phyloP scores from a whole-genome alignment of 768 basidiomycete species.

The Boletus barrowsii region DNA sequence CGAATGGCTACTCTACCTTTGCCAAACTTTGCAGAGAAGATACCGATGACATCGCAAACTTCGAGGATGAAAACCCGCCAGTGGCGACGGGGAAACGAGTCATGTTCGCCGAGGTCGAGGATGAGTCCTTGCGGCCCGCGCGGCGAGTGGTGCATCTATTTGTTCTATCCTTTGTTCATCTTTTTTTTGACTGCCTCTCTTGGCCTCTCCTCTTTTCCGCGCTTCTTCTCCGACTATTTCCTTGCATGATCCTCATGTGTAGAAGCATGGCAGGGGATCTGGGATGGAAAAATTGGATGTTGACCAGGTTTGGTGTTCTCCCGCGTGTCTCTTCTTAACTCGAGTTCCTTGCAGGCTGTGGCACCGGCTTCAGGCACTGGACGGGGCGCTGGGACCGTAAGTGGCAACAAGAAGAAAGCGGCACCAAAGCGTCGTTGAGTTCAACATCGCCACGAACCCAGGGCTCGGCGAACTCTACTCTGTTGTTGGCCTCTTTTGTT shows the following conservation, averaged over 20 bases:
- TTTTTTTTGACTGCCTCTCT: background rate
- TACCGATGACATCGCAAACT: constrained; percentile 25
- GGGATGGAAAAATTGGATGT: constrained; percentile 11
- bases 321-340: background rate
- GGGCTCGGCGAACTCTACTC: background rate
- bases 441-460: background rate
- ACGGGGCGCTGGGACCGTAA: background rate
- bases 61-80: constrained; percentile 18
- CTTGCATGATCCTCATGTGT: background rate
- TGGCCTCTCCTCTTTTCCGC: background rate
- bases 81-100: constrained; percentile 25
- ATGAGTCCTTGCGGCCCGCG: constrained; percentile 23
- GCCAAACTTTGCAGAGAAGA: constrained; percentile 26
- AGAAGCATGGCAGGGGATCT: constrained; percentile 25
- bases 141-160: constrained; percentile 25
- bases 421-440: constrained; percentile 24
- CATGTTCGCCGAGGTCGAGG: constrained; percentile 20
- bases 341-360: constrained; percentile 3
- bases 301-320: constrained; percentile 23
- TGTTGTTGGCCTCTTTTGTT: background rate
- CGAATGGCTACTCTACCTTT: constrained; percentile 20
- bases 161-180: background rate
- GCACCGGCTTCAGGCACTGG: constrained; percentile 1
- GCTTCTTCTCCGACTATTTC: background rate
- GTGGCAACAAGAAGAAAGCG: constrained; percentile 20